Base-by-base conservation (phyloP, 495 filamentous ascomycete species). In the Xylaria telfairii region DNA sequence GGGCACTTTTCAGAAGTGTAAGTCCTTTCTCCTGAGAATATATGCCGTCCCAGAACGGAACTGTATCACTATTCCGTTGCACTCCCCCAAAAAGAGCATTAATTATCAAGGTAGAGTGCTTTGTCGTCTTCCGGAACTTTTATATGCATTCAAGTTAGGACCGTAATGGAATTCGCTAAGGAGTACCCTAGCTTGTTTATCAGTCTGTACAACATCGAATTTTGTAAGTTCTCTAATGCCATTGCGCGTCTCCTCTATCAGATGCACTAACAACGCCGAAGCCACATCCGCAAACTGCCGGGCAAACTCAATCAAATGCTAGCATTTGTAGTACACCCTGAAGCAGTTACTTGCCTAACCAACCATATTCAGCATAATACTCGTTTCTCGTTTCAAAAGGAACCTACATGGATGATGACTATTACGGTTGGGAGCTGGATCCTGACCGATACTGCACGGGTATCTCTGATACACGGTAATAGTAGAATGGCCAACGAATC, bases 151-250 rank as follows among this genome's bases (percentile, higher is more conserved):
- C n/a, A n/a, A n/a, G n/a, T n/a, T n/a, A n/a, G n/a, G n/a, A n/a
- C n/a, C n/a, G n/a, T n/a, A n/a, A n/a, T n/a, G n/a, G n/a, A n/a
- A n/a, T n/a, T 34, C n/a, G 6, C 53, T 57, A 12, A 57, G 13
- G 9, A 19, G 26, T 57, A n/a, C 53, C 13, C 28, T 34, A 57
- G 53, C 53, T 57, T 28, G 53, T 57, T 15, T 26, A 57, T 19
- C 53, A 57, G 53, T 57, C 28, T 5, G 53, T 57, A 17, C 53
- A 57, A n/a, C 53, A 57, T 9, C 53, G 53, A 57, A 57, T 34
- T 57, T 32, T 57, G 53, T 57, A 57, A 8, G 53, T 34, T 17
- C n/a, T 34, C 34, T 37, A 37, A 19, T 7, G n/a, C n/a, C n/a
- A 34, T 17, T 19, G 28, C 6, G 28, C 8, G 17, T 28, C 34